Percentiles rank a stretch among this genome's conserved stretches.
Conservation (phyloP, 1,139 yeast genomes). For the Geotrichum carabidarum region DNA sequence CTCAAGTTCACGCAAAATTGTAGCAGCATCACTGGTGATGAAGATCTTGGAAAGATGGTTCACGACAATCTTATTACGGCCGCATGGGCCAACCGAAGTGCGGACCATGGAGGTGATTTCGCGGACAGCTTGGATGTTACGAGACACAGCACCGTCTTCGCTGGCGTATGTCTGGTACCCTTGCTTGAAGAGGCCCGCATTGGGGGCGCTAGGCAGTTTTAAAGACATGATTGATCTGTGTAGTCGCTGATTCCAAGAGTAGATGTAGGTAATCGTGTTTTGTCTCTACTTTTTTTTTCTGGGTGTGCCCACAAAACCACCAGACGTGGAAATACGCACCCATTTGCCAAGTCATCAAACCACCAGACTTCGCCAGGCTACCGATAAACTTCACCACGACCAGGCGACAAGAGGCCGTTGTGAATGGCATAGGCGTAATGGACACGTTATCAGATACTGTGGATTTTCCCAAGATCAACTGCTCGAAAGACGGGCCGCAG, state of each 20-base stretch:
- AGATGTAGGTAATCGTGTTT: neutral
- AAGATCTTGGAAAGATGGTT: conserved; percentile 77
- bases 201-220: conserved; percentile 88
- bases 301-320: neutral
- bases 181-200: conserved; percentile 87
- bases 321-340: conserved; percentile 7
- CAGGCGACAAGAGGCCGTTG: neutral
- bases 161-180: conserved; percentile 87
- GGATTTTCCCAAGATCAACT: conserved; percentile 1
- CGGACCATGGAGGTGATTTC: conserved; percentile 88
- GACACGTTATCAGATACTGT: neutral
- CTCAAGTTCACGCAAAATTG: conserved; percentile 87
- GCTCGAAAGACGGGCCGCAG: neutral
- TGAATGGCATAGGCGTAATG: neutral
- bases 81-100: conserved; percentile 96
- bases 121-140: conserved; percentile 90
- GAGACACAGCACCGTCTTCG: conserved; percentile 89
- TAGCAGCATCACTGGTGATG: conserved; percentile 94
- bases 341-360: conserved; percentile 5
- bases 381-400: no score
- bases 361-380: neutral
- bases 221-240: conserved; percentile 56
- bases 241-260: no score
- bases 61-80: conserved; percentile 91
- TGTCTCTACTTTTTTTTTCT: neutral